Evolutionary conservation across 2,329 filamentous ascomycete species (phyloP), one percentile per base, ranked within the genome.

Genomic region (Penicillium crustosum): DNA sequence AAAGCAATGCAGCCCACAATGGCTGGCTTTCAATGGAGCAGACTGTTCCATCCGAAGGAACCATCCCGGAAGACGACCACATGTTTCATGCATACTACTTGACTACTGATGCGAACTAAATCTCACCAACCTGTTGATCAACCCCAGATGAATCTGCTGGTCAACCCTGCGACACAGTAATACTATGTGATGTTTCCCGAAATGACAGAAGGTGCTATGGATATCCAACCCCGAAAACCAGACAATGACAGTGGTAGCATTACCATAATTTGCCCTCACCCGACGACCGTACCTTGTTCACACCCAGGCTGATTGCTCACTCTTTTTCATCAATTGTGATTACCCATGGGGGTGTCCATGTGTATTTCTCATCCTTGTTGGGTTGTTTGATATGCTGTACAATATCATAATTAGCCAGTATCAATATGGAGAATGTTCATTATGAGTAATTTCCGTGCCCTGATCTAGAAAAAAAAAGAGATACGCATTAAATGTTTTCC

Each of bases 71-170:
- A 12, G 56, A 70, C 9, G 72, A 70, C 35, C 65, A 71, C 29
- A 71, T 75, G 21, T 67, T 75, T 61, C 62, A 67, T 25, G 62
- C 62, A 15, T 66, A 75, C 8, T 76, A 75, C 57, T 59, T 75
- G 54, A 61, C 67, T 50, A 65, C 63, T 53, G 66, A 59, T 58
- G 60, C 63, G 12, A 66, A 65, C 48, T 71, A 66, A 57, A 41
- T 19, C 36, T 12, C 15, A 29, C 5, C 35, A 19, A 17, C 17
- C 13, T 19, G 29, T 27, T 43, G 44, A 38, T 15, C 31, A 13
- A 25, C 4, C 13, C 23, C 21, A n/a, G 31, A 8, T 19, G 21
- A 15, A 29, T 8, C 8, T 44, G 13, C 29, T 33, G 21, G 29
- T 15, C 23, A 41, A 36, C 31, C 15, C 38, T 29, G 27, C 23